These are phyloP conservation scores for Monosporascus ibericus DNA, from an alignment of 2,329 filamentous ascomycete species.

Conservation along the genomic window DNA sequence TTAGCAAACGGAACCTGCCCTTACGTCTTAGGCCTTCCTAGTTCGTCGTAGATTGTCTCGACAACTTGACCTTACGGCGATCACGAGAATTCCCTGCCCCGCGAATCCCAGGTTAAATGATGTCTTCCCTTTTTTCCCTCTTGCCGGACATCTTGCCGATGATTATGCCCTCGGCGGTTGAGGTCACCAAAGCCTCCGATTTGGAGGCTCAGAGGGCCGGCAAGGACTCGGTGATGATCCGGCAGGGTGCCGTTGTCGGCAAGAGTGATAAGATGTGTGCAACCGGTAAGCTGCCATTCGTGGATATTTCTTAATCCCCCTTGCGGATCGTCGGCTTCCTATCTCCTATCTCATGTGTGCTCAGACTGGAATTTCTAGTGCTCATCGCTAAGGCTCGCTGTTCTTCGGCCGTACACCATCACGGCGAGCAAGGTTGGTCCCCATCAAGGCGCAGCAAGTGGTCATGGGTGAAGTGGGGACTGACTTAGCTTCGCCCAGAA, in stretches of 20 bases:
- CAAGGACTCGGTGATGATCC: constrained; percentile 26
- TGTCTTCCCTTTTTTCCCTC: constrained; percentile 49
- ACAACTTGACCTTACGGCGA: not conserved
- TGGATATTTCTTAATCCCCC: not conserved
- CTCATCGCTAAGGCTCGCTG: constrained; percentile 59
- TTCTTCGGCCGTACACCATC: constrained; percentile 59
- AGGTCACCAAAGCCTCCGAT: constrained; percentile 43
- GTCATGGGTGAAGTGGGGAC: not conserved
- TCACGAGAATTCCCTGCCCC: constrained; percentile 1
- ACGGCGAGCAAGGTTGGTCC: constrained; percentile 57
- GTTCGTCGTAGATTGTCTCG: not conserved
- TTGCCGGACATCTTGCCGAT: constrained; percentile 54
- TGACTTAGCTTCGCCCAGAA: constrained; percentile 37
- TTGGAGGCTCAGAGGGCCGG: constrained; percentile 33
- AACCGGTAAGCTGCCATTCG: constrained; percentile 41
- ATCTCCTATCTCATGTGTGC: constrained; percentile 5
- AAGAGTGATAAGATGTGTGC: constrained; percentile 62
- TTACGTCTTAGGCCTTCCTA: not conserved
- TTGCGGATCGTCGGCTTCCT: not conserved
- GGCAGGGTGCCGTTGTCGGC: constrained; percentile 53
- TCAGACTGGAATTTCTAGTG: constrained; percentile 34
- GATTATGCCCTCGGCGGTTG: constrained; percentile 52
- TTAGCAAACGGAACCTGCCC: no score
- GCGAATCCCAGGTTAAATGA: constrained; percentile 5
- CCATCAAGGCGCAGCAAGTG: not conserved